These are phyloP conservation scores for Neurospora sp. DNA, from an alignment of 495 filamentous ascomycete genomes.

Conservation along the genomic window DNA sequence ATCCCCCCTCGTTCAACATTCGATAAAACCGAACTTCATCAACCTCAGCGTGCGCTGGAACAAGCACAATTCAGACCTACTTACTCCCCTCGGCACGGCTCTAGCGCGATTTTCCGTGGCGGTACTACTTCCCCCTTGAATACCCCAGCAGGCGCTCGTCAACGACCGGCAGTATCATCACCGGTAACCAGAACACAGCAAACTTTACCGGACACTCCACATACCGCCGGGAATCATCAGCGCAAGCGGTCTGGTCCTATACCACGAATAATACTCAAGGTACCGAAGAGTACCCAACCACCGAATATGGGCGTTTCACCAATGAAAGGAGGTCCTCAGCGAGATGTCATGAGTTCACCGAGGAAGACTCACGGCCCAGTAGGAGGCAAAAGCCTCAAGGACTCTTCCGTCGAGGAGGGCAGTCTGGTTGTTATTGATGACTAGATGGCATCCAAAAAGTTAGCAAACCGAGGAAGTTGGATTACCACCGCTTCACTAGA, in stretches of 20 bases:
- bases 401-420: not conserved
- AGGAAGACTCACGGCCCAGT: not conserved
- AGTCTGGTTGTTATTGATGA: not conserved
- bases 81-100: not conserved
- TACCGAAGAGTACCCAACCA: not conserved
- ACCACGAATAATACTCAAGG: not conserved
- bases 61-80: not conserved
- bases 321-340: not conserved
- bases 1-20: not conserved
- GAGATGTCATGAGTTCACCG: not conserved
- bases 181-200: not conserved
- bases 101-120: not conserved
- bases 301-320: not conserved
- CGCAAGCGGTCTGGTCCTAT: not conserved
- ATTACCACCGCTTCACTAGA: not conserved
- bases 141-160: not conserved
- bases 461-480: not conserved
- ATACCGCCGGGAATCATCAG: not conserved
- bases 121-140: not conserved
- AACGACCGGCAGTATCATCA: not conserved
- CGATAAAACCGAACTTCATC: not conserved
- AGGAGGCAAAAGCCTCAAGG: not conserved
- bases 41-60: not conserved
- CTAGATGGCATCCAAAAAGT: not conserved
- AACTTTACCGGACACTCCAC: not conserved